phyloP scores from a whole-genome alignment of 371 early-diverging fungal genomes.

The Mortierella sp. region DNA sequence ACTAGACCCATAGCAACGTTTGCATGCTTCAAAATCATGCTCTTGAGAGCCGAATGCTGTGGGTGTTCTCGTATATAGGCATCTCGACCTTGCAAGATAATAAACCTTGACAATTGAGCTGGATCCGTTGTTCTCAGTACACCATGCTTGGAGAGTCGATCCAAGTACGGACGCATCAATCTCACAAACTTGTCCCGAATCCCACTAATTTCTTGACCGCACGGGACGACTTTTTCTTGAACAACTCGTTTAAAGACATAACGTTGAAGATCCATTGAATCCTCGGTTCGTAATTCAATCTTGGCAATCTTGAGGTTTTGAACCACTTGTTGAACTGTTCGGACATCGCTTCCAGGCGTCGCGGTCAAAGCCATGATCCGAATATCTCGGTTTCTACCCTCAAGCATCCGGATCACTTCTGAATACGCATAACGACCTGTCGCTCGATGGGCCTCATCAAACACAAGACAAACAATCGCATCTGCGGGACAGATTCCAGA shows the following conservation, averaged over 20 bases:
- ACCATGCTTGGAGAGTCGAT: conserved; percentile 57
- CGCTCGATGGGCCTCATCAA: conserved; percentile 96
- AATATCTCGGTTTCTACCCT: conserved; percentile 62
- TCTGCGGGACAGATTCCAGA: conserved; percentile 63
- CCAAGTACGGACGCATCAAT: conserved; percentile 56
- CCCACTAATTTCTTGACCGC: conserved; percentile 67
- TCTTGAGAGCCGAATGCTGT: conserved; percentile 25
- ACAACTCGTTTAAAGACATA: conserved; percentile 77
- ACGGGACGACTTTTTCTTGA: conserved; percentile 71
- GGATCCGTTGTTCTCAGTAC: conserved; percentile 59
- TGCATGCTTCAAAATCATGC: conserved; percentile 39
- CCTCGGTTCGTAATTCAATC: conserved; percentile 91
- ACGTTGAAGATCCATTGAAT: conserved; percentile 82
- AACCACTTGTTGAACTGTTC: conserved; percentile 84
- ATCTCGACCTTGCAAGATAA: conserved; percentile 59
- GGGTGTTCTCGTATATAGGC: conserved; percentile 42
- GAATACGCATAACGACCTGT: conserved; percentile 87
- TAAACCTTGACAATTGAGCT: conserved; percentile 55
- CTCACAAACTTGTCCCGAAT: conserved; percentile 54
- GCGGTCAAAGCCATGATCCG: conserved; percentile 92
- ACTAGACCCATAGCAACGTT: conserved; percentile 51
- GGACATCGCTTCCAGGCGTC: conserved; percentile 84
- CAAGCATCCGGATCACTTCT: conserved; percentile 71
- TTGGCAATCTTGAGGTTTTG: conserved; percentile 78
- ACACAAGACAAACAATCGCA: conserved; percentile 76